Evolutionary conservation across 73 alveolate species (phyloP), one percentile per base, ranked within the genome.

Genomic region (Paramecium sexaurelia): DNA sequence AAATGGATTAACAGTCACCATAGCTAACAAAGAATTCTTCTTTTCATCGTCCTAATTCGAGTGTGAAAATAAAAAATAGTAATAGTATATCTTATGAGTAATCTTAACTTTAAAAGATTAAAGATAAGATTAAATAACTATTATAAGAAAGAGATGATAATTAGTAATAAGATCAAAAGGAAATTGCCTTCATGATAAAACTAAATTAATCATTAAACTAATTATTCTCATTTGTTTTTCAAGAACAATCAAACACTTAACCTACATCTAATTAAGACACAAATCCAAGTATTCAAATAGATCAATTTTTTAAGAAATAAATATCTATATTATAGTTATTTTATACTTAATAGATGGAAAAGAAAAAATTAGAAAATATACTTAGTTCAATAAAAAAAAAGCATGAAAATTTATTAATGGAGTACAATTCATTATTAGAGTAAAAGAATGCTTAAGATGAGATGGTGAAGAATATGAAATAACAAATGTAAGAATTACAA

Each of bases 251-350:
- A 39, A 39, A 19, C 11, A 22, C 43, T 37, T 40, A 78, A 40
- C 75, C 90, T 10, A 39, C 75, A 9, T 73, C 87, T 32, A 73
- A 61, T 13, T 73, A 73, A 73, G 87, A 73, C 11, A 29, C 87
- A 2, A 29, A 29, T 37, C 19, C 39, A 1, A 35, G 22, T 73
- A 6, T 73, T 11, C n/a, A 73, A 73, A 35, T 73, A 29, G 87
- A 73, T 32, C 61, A 73, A 6, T 73, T 73, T 73, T 73, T 73
- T 37, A 73, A 73, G 20, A 73, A 66, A 73, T 73, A 73, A 73
- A 73, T 73, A 13, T 6, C 7, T 5, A 73, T 73, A 13, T n/a
- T 73, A 32, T 10, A 73, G 15, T 37, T 33, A 73, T 73, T 13
- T 20, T 35, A 32, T 37, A 20, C 19, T n/a, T 20, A 73, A 13